Conservation (phyloP, 148 eudicot species). For the Nyssa sinensis region DNA sequence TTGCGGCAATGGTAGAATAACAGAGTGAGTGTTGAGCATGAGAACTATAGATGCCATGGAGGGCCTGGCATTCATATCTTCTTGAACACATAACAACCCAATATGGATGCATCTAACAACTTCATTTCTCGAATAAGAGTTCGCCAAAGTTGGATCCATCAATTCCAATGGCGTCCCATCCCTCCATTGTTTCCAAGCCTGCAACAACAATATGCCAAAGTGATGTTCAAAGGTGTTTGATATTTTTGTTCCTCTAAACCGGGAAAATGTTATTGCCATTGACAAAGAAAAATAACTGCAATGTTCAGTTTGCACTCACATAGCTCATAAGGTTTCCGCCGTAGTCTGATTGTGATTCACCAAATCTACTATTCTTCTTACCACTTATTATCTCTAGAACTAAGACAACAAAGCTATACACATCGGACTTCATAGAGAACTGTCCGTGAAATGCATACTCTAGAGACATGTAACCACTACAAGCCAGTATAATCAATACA, state of each 20-base stretch:
- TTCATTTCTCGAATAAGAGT: constrained; percentile 10
- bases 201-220: neutral
- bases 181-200: constrained; percentile 48
- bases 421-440: constrained; percentile 51
- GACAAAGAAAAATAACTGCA: neutral
- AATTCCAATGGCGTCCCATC: constrained; percentile 19
- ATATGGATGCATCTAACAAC: constrained; percentile 34
- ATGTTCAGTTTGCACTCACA: constrained; percentile 21
- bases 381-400: constrained; percentile 51
- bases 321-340: constrained; percentile 26
- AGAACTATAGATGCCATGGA: constrained; percentile 34
- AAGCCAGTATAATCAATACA: neutral
- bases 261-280: neutral
- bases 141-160: constrained; percentile 22
- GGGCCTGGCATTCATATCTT: constrained; percentile 25
- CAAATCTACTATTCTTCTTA: constrained; percentile 18
- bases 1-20: constrained; percentile 25
- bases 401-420: constrained; percentile 57
- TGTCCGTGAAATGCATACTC: constrained; percentile 45
- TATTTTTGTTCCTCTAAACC: neutral
- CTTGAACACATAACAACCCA: constrained; percentile 41
- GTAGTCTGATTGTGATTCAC: constrained; percentile 1
- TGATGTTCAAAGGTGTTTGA: neutral
- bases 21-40: constrained; percentile 36
- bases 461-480: constrained; percentile 68